Evolutionary conservation across 305 asterid genomes (phyloP).

Genomic region (Solanum hybrid): DNA sequence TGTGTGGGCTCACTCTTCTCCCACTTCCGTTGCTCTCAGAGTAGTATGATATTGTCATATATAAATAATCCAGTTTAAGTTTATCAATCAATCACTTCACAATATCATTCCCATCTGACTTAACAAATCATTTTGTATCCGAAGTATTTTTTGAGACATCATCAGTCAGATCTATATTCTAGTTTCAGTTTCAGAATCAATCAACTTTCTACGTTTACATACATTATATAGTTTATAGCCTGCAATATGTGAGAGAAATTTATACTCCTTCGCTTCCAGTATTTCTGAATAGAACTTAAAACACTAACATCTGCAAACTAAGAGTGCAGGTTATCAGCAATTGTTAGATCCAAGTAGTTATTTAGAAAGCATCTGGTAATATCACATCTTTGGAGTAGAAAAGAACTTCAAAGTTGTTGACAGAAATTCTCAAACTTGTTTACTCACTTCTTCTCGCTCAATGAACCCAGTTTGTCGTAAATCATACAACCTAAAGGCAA

Average conservation of each 20-base stretch:
- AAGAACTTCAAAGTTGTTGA: neutral
- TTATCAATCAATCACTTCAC: neutral
- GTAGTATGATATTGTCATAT: neutral
- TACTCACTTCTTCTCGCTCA: slow-evolving; percentile 84
- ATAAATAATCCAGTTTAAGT: neutral
- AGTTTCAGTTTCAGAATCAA: neutral
- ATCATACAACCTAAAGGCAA: slow-evolving; percentile 84
- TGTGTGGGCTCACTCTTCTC: neutral
- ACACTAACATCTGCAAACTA: neutral
- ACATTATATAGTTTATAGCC: neutral
- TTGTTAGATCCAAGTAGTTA: neutral
- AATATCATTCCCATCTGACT: neutral
- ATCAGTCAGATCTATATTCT: neutral
- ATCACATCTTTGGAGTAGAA: neutral
- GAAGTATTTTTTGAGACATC: neutral
- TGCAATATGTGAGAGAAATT: neutral
- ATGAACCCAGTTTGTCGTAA: slow-evolving; percentile 89
- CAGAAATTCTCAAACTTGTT: neutral
- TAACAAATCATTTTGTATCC: neutral
- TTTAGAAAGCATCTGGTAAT: neutral
- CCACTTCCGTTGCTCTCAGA: neutral
- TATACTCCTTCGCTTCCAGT: neutral
- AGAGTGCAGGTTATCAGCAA: neutral
- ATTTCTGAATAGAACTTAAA: neutral
- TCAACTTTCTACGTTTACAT: neutral